Conservation (phyloP, 1,139 yeast genomes). For the Arxiozyma heterogenica region DNA sequence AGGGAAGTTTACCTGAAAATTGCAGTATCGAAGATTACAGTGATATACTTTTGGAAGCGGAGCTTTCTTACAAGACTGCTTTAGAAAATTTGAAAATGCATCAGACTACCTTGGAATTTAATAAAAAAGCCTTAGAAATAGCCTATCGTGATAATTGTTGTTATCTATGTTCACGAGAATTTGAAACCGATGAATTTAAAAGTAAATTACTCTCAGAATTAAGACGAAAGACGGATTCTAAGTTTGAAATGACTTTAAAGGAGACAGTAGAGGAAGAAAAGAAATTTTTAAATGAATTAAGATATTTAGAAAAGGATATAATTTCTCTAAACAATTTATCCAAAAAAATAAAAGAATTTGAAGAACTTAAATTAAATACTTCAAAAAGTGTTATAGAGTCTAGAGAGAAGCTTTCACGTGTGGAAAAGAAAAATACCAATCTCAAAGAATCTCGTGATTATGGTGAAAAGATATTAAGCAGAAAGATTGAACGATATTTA, state of each 20-base stretch:
- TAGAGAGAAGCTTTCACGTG: neutral
- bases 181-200: constrained; percentile 34
- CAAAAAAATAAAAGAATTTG: neutral
- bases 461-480: constrained; percentile 17
- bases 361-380: neutral
- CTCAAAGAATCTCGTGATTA: constrained; percentile 17
- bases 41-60: constrained; percentile 44
- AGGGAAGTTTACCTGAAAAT: constrained; percentile 33
- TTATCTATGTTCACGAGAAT: constrained; percentile 54
- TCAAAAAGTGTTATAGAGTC: neutral
- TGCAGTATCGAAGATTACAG: constrained; percentile 45
- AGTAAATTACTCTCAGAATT: constrained; percentile 32
- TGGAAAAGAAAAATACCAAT: constrained; percentile 11
- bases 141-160: constrained; percentile 52
- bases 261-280: constrained; percentile 36
- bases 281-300: constrained; percentile 34
- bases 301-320: constrained; percentile 22
- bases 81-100: constrained; percentile 55
- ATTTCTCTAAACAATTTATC: constrained; percentile 2
- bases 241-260: constrained; percentile 24
- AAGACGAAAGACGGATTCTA: constrained; percentile 27
- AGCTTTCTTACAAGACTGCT: constrained; percentile 50
- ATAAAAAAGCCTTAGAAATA: constrained; percentile 51
- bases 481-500: constrained; percentile 18
- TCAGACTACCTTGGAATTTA: constrained; percentile 57